A percentile compares a stretch with the other conserved stretches of the same genome.
These are phyloP conservation scores for Pichia sp. DNA, from an alignment of 1,139 yeast genomes.

Conservation along the genomic window DNA sequence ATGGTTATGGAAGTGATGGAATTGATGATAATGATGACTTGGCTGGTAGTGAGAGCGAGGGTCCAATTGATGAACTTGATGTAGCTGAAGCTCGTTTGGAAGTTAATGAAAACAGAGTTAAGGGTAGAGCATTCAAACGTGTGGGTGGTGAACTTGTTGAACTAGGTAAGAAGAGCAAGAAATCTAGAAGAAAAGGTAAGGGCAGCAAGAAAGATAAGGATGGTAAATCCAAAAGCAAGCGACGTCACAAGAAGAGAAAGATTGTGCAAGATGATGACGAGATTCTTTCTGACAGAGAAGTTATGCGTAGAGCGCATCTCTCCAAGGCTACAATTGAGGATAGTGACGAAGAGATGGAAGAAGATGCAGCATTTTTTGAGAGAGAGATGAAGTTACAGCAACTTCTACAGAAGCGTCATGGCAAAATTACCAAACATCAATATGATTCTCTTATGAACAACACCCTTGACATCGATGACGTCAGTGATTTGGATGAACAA, in stretches of 20 bases:
- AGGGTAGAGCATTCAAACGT: conserved; percentile 20
- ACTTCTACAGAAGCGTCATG: conserved; percentile 26
- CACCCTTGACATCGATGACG: conserved; percentile 8
- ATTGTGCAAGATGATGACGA: conserved; percentile 10
- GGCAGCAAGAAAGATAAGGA: conserved; percentile 9
- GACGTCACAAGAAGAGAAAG: conserved; percentile 6
- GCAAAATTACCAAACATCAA: conserved; percentile 27
- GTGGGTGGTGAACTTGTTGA: conserved; percentile 9
- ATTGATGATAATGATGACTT: conserved; percentile 13
- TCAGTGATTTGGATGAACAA: conserved; percentile 12
- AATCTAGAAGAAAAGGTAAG: conserved; percentile 11
- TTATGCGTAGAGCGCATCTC: conserved; percentile 20
- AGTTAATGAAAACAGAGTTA: conserved; percentile 12
- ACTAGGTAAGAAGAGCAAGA: conserved; percentile 10
- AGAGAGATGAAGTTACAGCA: conserved; percentile 50
- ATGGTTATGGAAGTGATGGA: conserved; percentile 12
- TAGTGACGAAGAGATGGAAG: conserved; percentile 59
- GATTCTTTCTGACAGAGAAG: conserved; percentile 11
- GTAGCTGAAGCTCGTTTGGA: conserved; percentile 21
- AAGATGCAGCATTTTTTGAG: conserved; percentile 46
- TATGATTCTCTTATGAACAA: conserved; percentile 19
- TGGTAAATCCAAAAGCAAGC: conserved; percentile 7
- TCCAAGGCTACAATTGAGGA: conserved; percentile 55
- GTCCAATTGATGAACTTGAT: conserved; percentile 16
- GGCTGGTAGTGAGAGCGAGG: conserved; percentile 12